Percentiles rank a stretch among this genome's conserved stretches.
Evolutionary conservation across 805 yeast species (phyloP).

Genomic region (Middelhovenomyces tepae): DNA sequence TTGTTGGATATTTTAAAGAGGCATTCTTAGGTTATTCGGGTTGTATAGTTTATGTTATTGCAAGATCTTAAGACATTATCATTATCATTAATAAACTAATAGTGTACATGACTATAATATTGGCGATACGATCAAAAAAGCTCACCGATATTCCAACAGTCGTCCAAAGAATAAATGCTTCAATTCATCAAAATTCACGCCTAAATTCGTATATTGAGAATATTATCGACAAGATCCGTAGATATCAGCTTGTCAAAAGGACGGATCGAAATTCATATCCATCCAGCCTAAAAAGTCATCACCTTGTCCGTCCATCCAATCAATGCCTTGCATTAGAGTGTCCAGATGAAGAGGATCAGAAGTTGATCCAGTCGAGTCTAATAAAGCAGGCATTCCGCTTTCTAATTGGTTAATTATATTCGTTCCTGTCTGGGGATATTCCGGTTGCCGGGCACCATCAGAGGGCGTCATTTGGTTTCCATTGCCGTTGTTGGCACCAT

Average conservation of each 20-base stretch:
- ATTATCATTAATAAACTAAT: constrained; percentile 1
- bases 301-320: constrained; percentile 72
- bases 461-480: constrained; percentile 5
- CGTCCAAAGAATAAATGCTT: neutral
- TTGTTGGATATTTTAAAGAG: too few relatives aligned
- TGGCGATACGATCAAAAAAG: constrained; percentile 3
- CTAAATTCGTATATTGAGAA: neutral
- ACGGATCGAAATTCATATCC: constrained; percentile 32
- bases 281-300: constrained; percentile 95
- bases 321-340: constrained; percentile 52
- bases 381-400: constrained; percentile 10
- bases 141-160: neutral
- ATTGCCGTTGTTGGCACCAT: constrained; percentile 10
- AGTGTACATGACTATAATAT: constrained; percentile 2
- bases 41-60: too few relatives aligned
- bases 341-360: constrained; percentile 22
- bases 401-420: neutral
- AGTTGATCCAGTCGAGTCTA: constrained; percentile 20
- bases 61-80: too few relatives aligned
- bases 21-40: too few relatives aligned
- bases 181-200: neutral
- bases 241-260: too few relatives aligned
- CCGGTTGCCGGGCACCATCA: constrained; percentile 1
- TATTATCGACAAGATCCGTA: too few relatives aligned
- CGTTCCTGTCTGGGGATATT: neutral